phyloP scores from a whole-genome alignment of 768 basidiomycete species.

The Pulveroboletus ravenelii region DNA sequence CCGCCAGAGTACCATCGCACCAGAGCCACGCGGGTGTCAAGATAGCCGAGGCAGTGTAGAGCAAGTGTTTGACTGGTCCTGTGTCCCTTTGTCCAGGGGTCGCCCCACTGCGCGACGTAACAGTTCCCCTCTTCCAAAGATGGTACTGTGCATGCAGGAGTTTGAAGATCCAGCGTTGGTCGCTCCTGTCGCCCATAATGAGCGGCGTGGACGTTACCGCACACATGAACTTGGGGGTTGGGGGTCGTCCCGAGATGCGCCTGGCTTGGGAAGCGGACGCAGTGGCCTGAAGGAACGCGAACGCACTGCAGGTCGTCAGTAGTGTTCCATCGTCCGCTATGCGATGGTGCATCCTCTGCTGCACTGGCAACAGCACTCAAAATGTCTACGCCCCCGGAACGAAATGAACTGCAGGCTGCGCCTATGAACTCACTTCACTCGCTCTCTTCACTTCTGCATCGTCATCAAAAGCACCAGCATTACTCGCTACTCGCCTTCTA shows the following conservation, averaged over 20 bases:
- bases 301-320: conserved; percentile 29
- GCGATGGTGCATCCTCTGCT: not conserved
- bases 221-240: conserved; percentile 49
- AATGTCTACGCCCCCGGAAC: conserved; percentile 10
- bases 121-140: conserved; percentile 54
- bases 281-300: conserved; percentile 54
- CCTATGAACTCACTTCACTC: conserved; percentile 19
- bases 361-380: conserved; percentile 8
- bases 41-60: conserved; percentile 36
- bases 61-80: conserved; percentile 45
- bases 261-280: conserved; percentile 60
- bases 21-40: conserved; percentile 14
- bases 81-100: conserved; percentile 37
- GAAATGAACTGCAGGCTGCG: conserved; percentile 21
- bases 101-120: conserved; percentile 49
- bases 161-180: conserved; percentile 30
- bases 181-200: conserved; percentile 18
- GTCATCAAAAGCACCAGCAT: conserved; percentile 27
- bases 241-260: conserved; percentile 42
- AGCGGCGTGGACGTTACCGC: conserved; percentile 50
- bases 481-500: conserved; percentile 24
- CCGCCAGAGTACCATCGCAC: conserved; percentile 16
- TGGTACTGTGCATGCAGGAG: conserved; percentile 35
- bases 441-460: conserved; percentile 16
- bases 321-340: conserved; percentile 4